These are phyloP conservation scores for Ailanthus altissimus DNA, from an alignment of 345 rosid genomes.

Conservation along the genomic window DNA sequence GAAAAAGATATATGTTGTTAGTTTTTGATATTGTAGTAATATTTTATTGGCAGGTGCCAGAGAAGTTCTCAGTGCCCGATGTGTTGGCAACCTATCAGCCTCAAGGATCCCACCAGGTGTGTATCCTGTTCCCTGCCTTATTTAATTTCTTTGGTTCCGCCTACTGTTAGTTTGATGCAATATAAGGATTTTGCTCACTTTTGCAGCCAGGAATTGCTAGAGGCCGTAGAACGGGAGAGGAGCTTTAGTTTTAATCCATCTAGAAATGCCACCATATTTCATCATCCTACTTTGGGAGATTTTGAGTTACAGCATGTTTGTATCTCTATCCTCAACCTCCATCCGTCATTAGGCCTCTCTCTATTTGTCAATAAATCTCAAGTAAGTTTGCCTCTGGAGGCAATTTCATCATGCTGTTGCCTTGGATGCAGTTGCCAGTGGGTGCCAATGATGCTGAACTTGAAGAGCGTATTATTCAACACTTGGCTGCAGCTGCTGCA, in stretches of 20 bases:
- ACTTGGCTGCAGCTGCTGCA: constrained; percentile 94
- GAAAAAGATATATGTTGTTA: not conserved
- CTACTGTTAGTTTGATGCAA: not conserved
- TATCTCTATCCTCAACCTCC: no score
- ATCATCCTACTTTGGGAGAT: constrained; percentile 92
- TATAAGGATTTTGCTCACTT: constrained; percentile 17
- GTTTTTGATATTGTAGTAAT: not conserved
- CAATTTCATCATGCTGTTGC: constrained; percentile 11
- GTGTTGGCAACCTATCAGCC: constrained; percentile 94
- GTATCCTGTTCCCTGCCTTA: not conserved
- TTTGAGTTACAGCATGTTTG: constrained; percentile 93
- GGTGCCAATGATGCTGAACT: constrained; percentile 83
- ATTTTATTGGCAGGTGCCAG: constrained; percentile 69
- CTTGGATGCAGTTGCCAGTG: constrained; percentile 61
- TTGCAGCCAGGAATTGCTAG: constrained; percentile 87
- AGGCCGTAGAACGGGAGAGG: constrained; percentile 87
- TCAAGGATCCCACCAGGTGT: constrained; percentile 90
- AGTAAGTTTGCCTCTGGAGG: not conserved
- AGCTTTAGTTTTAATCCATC: constrained; percentile 69
- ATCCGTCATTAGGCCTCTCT: no score
- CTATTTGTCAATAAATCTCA: constrained; percentile 16
- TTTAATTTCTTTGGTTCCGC: not conserved
- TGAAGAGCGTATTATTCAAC: constrained; percentile 96
- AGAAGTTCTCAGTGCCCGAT: constrained; percentile 99
- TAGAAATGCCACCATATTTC: constrained; percentile 85